phyloP scores from a whole-genome alignment of 345 rosid genomes.

The Salix koriyanagi region DNA sequence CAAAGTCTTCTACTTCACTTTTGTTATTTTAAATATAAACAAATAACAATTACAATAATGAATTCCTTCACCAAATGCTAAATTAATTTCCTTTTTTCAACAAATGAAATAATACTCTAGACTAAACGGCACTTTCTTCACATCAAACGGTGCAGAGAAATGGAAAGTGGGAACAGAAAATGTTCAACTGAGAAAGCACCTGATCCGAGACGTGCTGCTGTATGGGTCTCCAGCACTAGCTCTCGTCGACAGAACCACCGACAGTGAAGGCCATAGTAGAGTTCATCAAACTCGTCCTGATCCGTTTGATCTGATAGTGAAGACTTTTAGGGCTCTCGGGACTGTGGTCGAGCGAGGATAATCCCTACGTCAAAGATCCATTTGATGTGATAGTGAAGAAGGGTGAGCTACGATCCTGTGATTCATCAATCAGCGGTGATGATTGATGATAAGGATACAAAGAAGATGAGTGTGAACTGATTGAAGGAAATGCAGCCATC shows the following conservation, averaged over 20 bases:
- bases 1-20: too few relatives aligned
- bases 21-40: too few relatives aligned
- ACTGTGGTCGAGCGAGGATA: slow-evolving; percentile 4
- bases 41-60: too few relatives aligned
- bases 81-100: too few relatives aligned
- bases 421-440: slow-evolving; percentile 20
- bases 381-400: slow-evolving; percentile 16
- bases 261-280: not conserved
- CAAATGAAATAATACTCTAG: too few relatives aligned
- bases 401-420: slow-evolving; percentile 15
- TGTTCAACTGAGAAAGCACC: not conserved
- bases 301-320: not conserved
- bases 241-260: not conserved
- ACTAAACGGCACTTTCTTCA: not conserved
- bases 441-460: slow-evolving; percentile 31
- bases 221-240: not conserved
- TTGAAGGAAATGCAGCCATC: slow-evolving; percentile 58
- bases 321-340: slow-evolving; percentile 37
- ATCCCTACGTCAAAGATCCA: slow-evolving; percentile 17
- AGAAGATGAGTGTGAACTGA: slow-evolving; percentile 36
- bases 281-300: not conserved
- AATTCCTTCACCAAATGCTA: too few relatives aligned
- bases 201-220: not conserved
- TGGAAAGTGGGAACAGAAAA: not conserved
- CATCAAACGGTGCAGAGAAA: not conserved